Evolutionary conservation across 352 stramenopile genomes (phyloP), one percentile per base, ranked within the genome.

Genomic region (Phytophthora tentaculata): DNA sequence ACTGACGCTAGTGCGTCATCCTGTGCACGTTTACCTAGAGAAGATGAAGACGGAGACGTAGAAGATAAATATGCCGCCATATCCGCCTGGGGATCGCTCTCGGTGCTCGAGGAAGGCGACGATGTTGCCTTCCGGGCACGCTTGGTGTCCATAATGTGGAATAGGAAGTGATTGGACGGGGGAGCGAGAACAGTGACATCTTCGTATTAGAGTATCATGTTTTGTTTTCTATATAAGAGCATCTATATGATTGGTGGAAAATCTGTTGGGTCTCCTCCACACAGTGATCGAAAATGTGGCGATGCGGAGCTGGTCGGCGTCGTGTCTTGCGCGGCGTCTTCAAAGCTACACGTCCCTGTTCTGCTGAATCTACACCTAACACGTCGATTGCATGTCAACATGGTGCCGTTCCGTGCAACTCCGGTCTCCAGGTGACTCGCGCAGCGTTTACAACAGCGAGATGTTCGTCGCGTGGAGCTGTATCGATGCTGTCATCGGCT

Each of bases 171-270:
- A 74, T 55, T 74, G 62, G 60, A 53, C 45, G 58, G 52, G 72
- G 59, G 69, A 70, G 56, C 26, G 49, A 71, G 61, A 83, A 81
- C 67, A 84, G 76, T 84, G 76, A 81, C 76, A 69, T 80, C 56
- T 51, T 61, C 59, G 0, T 80, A 76, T 17, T 66, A 68, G 73
- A 76, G 53, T 16, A 16, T 9, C 8, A 32, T 32, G 3, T 37
- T 37, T 37, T 37, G 16, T 49, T n/a, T n/a, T n/a, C 22, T 24
- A 35, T 61, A 0, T 56, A 61, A 35, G 32, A 55, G 51, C 1
- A n/a, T 24, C 0, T 12, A n/a, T 43, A 5, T 39, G 44, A 70
- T 73, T 73, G 69, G 57, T 48, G 7, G 39, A 64, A 73, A 73
- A 37, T 10, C 23, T 13, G 2, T 6, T 14, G 14, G 16, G n/a